phyloP scores from a whole-genome alignment of 139 green algal genomes.

The Ettlia oleoabundans region DNA sequence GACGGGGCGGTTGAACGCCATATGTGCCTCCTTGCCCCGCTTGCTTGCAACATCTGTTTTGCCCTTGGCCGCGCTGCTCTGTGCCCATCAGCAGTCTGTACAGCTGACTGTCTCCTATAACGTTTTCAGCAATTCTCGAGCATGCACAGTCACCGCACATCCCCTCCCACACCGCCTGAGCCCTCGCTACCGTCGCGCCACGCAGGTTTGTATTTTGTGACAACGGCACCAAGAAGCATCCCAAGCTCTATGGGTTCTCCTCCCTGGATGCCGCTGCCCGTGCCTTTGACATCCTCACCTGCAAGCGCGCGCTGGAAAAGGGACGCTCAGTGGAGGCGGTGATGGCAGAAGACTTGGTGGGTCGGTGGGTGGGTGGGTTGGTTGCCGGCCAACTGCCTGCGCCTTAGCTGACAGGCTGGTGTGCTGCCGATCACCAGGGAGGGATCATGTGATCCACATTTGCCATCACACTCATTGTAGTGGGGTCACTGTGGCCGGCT shows the following conservation, averaged over 20 bases:
- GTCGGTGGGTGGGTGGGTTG: not conserved
- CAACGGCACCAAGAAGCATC: constrained; percentile 49
- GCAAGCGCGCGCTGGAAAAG: constrained; percentile 42
- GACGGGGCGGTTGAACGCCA: not conserved
- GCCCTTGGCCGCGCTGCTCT: too few relatives aligned
- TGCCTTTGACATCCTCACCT: constrained; percentile 48
- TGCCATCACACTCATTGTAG: too few relatives aligned
- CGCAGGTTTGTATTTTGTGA: constrained; percentile 55
- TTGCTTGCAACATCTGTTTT: too few relatives aligned
- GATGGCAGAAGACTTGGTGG: not conserved
- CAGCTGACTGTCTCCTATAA: too few relatives aligned
- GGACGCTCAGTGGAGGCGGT: not conserved
- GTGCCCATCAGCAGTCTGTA: too few relatives aligned
- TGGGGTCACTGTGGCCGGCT: too few relatives aligned
- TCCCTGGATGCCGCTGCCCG: constrained; percentile 22
- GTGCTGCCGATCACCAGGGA: too few relatives aligned
- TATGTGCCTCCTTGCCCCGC: too few relatives aligned
- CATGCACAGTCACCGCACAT: too few relatives aligned
- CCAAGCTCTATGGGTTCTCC: constrained; percentile 50
- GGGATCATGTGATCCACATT: too few relatives aligned
- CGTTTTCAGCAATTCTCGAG: too few relatives aligned
- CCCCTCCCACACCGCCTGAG: not conserved
- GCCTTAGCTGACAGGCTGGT: not conserved
- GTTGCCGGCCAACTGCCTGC: not conserved
- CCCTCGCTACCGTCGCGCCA: not conserved